These are phyloP conservation scores for Agaricus sinodeliciosus DNA, from an alignment of 768 basidiomycete genomes.

Conservation along the genomic window DNA sequence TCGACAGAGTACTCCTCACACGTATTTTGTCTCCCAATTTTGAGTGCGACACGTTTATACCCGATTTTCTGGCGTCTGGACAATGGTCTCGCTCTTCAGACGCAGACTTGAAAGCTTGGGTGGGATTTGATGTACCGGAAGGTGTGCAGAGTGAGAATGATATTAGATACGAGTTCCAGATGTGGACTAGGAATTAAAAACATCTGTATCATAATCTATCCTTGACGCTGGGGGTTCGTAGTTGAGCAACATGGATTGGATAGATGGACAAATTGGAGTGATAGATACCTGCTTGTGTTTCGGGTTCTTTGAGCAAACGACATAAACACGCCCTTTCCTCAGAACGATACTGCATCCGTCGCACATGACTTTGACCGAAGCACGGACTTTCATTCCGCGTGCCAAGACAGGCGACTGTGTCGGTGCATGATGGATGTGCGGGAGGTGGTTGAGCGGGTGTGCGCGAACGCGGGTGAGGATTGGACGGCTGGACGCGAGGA, in stretches of 20 bases:
- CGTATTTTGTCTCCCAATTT: conserved; percentile 71
- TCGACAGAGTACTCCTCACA: conserved; percentile 85
- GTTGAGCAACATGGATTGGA: too few relatives aligned
- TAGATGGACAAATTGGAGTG: background rate
- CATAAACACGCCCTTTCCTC: conserved; percentile 87
- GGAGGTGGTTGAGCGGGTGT: conserved; percentile 11
- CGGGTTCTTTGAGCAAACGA: conserved; percentile 89
- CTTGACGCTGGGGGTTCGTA: conserved; percentile 49
- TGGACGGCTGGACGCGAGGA: conserved; percentile 58
- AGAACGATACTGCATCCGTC: conserved; percentile 87
- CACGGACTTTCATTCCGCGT: conserved; percentile 95
- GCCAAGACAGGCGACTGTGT: conserved; percentile 27
- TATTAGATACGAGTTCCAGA: conserved; percentile 85
- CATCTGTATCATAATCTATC: conserved; percentile 27
- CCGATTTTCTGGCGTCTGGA: conserved; percentile 54
- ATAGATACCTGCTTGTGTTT: conserved; percentile 90
- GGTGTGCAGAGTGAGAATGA: conserved; percentile 81
- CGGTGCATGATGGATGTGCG: conserved; percentile 19
- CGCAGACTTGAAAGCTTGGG: conserved; percentile 66
- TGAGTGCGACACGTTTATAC: conserved; percentile 85
- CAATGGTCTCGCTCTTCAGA: conserved; percentile 57
- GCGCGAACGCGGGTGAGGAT: conserved; percentile 46
- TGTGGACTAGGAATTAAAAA: conserved; percentile 64
- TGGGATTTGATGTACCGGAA: conserved; percentile 68
- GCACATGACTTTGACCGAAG: conserved; percentile 91